Base-by-base conservation (phyloP, 306 rosid genomes). In the Alnus glutinosa region DNA sequence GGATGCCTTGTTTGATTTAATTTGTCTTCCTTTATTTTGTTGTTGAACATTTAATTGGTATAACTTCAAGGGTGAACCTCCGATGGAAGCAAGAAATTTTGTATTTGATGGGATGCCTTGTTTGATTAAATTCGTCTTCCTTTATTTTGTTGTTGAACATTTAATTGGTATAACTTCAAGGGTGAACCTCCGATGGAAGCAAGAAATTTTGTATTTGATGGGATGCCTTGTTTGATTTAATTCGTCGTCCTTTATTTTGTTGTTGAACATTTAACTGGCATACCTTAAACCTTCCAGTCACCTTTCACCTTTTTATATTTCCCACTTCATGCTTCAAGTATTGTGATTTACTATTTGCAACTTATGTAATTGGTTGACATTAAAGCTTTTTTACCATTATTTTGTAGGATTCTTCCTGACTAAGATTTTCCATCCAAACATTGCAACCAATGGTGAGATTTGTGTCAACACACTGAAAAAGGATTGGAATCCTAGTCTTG, bases 401-500 rank as follows among this genome's bases (percentile, higher is more conserved):
- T 64, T 76, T 87, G 78, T 58, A 96, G 99, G 99, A 78, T 96
- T 79, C 83, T 93, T 96, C 91, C 79, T 91, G 79, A 96, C 98
- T 10, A 93, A 89, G 88, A 93, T 96, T 79, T 93, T 93, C 85
- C 99, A 91, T 86, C 99, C 99, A 52, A 96, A 96, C 72, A 88
- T 96, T 83, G 89, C 99, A 81, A 87, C 58, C 77, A 89, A 87
- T 49, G 99, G 99, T 50, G 99, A 96, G 87, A 96, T 96, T 76
- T 96, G 99, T 88, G 99, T 96, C 82, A 96, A 96, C 89, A 90
- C 98, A 4, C 88, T 96, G 72, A 93, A 93, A 83, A 96, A 91
- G 80, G 99, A 96, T 84, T 96, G 99, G 99, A 93, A 90, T 87
- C 99, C 99, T 19, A 93, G 93, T 79, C 97, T 90, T 69, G 99